These are phyloP conservation scores for Melampsora medusae DNA, from an alignment of 1,284 basidiomycete genomes.

Conservation along the genomic window DNA sequence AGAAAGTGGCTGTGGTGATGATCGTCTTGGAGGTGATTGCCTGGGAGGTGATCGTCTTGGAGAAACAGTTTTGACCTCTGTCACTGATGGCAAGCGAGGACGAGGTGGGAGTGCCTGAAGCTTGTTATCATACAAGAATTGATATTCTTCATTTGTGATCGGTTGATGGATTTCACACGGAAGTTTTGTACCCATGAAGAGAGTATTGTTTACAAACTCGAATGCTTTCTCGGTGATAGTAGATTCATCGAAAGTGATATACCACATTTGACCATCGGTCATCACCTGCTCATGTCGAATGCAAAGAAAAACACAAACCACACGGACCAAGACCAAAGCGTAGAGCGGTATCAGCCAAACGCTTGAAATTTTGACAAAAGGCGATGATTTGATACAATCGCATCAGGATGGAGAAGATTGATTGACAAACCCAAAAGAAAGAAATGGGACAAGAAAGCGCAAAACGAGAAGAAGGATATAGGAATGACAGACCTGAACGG, in stretches of 20 bases:
- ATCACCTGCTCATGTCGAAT: constrained; percentile 22
- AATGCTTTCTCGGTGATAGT: constrained; percentile 24
- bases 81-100: not conserved
- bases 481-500: constrained; percentile 27
- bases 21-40: constrained; percentile 1
- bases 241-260: constrained; percentile 35
- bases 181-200: constrained; percentile 31
- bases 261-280: constrained; percentile 44
- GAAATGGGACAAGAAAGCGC: not conserved
- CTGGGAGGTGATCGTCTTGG: not conserved
- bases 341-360: constrained; percentile 9
- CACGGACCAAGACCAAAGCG: constrained; percentile 1
- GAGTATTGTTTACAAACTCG: constrained; percentile 7
- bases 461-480: not conserved
- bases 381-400: constrained; percentile 1
- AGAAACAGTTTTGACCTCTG: not conserved
- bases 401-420: constrained; percentile 6
- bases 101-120: constrained; percentile 25
- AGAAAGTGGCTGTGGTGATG: constrained; percentile 15
- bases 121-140: constrained; percentile 32
- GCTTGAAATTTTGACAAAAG: not conserved
- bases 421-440: not conserved
- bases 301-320: not conserved
- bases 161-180: constrained; percentile 24
- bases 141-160: constrained; percentile 21